Base-by-base conservation (phyloP, 2,329 filamentous ascomycete genomes). In the Pseudocercospora pini-densiflorae region DNA sequence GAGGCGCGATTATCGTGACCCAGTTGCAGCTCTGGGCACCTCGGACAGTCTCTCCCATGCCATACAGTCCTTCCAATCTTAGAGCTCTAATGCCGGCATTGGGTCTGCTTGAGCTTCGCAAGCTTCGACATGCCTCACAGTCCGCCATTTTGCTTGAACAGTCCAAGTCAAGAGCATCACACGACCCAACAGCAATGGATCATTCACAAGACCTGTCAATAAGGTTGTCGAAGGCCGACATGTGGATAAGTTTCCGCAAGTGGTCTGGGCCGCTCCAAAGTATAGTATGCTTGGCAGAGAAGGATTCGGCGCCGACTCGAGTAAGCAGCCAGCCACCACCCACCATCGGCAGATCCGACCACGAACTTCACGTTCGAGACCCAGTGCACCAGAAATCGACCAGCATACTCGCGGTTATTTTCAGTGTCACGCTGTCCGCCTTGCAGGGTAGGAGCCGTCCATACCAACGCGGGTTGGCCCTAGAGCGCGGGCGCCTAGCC, bases 271-370 rank as follows among this genome's bases (percentile, higher is more conserved):
- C 47, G 47, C 19, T n/a, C 19, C 14, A 21, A 51, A 51, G 14
- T 19, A 23, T 51, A 16, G 47, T 21, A n/a, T n/a, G 16, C 14
- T 51, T 21, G 47, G n/a, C 47, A 24, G 14, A 27, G 23, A 29
- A 29, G 51, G 24, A 29, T 31, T 24, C 51, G 23, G 51, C 21
- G 51, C 51, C 51, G 23, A 29, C 27, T 54, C 51, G 51, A 31
- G 51, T 54, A 24, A 54, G 49, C 49, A 54, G 27, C 47, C 47
- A 53, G 16, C 45, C 45, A 49, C 45, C n/a, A 49, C n/a, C n/a
- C n/a, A n/a, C n/a, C n/a, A n/a, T 54, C 24, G 51, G 51, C 24
- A 31, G 16, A 24, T 54, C 51, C 51, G 21, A 54, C 51, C 16
- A 14, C 23, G 27, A 54, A 49, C 45, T 54, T 29, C 21, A 54